phyloP scores from a whole-genome alignment of 1,139 yeast species.

The Blastobotrys elegans region DNA sequence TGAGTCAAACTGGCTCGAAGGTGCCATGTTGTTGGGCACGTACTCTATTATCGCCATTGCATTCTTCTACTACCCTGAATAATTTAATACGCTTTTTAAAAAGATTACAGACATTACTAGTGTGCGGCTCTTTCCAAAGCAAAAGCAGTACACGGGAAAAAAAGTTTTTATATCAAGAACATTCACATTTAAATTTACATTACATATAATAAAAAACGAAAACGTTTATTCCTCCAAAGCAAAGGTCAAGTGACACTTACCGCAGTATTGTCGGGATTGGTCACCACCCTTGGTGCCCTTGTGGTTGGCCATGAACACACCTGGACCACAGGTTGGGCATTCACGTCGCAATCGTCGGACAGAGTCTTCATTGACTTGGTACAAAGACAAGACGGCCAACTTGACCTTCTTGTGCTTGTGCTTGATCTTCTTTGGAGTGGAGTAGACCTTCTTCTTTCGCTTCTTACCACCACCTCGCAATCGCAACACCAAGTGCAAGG shows the following conservation, averaged over 20 bases:
- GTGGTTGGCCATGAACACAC: slow-evolving; percentile 99
- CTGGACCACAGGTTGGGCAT: slow-evolving; percentile 97
- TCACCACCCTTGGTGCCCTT: slow-evolving; percentile 91
- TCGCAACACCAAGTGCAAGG: slow-evolving; percentile 95
- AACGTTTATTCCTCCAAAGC: slow-evolving; percentile 25
- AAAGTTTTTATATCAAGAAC: background rate
- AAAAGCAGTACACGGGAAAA: too few relatives aligned
- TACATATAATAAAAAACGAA: background rate
- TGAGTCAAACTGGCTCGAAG: slow-evolving; percentile 95
- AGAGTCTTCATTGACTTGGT: slow-evolving; percentile 97
- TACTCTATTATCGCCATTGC: slow-evolving; percentile 84
- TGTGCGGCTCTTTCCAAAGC: too few relatives aligned
- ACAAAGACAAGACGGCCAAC: slow-evolving; percentile 98
- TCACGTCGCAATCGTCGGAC: slow-evolving; percentile 99
- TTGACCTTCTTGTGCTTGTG: slow-evolving; percentile 99
- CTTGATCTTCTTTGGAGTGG: slow-evolving; percentile 99
- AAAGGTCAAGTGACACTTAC: slow-evolving; percentile 97
- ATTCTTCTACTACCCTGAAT: slow-evolving; percentile 73
- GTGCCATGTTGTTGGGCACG: slow-evolving; percentile 83
- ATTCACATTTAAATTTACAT: slow-evolving; percentile 4
- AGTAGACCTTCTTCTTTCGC: slow-evolving; percentile 99
- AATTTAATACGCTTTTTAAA: background rate
- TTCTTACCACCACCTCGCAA: slow-evolving; percentile 99
- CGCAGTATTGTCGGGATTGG: slow-evolving; percentile 96
- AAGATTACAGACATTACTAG: too few relatives aligned